These are phyloP conservation scores for Castanopsis chinensis DNA, from an alignment of 306 rosid species.

Conservation along the genomic window DNA sequence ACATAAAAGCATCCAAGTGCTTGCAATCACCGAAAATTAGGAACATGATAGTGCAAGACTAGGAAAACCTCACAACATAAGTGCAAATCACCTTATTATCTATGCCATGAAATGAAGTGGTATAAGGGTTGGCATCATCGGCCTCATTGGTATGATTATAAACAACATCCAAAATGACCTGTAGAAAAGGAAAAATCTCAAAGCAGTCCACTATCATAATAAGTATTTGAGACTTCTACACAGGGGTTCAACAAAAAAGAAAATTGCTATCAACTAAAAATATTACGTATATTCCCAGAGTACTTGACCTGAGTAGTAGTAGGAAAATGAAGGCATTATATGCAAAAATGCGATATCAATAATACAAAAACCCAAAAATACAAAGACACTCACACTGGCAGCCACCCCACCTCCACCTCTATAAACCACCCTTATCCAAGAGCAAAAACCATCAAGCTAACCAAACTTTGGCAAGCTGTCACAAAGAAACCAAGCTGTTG, in stretches of 20 bases:
- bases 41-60: conserved; percentile 7
- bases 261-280: conserved; percentile 1
- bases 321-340: too few species aligned
- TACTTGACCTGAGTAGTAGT: too few species aligned
- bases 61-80: conserved; percentile 13
- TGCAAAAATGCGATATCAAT: too few species aligned
- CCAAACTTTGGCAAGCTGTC: too few species aligned
- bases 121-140: conserved; percentile 67
- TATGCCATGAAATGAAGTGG: conserved; percentile 94
- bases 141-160: conserved; percentile 94
- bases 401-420: too few species aligned
- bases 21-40: neutral
- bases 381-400: too few species aligned
- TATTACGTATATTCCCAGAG: neutral
- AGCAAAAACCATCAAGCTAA: too few species aligned
- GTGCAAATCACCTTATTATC: conserved; percentile 80
- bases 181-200: conserved; percentile 27
- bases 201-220: neutral
- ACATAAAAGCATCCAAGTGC: neutral
- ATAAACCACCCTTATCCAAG: too few species aligned
- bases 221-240: conserved; percentile 19
- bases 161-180: conserved; percentile 98
- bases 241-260: conserved; percentile 3
- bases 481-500: too few species aligned
- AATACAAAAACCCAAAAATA: too few species aligned